A percentile compares a stretch with the other conserved stretches of the same genome.
Conservation (phyloP, 371 early-diverging fungal genomes). For the Fennellomyces sp. region DNA sequence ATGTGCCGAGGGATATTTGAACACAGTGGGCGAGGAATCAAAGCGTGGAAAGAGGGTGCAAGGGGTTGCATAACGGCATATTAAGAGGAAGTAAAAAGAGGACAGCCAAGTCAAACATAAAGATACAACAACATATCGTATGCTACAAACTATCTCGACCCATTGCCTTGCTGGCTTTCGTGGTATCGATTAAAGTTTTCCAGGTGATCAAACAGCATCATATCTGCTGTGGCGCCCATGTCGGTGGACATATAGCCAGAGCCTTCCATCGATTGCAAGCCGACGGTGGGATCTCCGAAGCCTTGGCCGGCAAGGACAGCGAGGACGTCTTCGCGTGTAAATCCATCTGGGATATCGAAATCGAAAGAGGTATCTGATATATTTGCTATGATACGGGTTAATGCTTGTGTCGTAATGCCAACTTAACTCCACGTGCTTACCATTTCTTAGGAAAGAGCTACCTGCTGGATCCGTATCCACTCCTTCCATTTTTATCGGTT, state of each 20-base stretch:
- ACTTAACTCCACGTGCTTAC: neutral
- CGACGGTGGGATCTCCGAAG: neutral
- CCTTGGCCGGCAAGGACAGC: slow-evolving; percentile 19
- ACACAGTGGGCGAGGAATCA: neutral
- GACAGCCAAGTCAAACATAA: too few relatives aligned
- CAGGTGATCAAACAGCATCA: slow-evolving; percentile 3
- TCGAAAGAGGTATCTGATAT: neutral
- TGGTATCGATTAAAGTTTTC: slow-evolving; percentile 1
- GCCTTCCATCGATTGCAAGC: neutral
- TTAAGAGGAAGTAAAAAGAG: too few relatives aligned
- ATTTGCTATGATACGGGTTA: neutral
- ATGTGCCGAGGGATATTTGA: neutral
- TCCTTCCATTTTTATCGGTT: slow-evolving; percentile 9
- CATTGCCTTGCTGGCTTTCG: slow-evolving; percentile 1
- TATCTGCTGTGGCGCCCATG: neutral
- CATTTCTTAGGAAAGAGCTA: slow-evolving; percentile 15
- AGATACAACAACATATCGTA: too few relatives aligned
- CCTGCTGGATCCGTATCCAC: neutral
- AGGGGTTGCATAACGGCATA: too few relatives aligned
- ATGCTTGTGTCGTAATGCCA: neutral
- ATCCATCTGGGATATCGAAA: slow-evolving; percentile 11
- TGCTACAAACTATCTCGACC: neutral
- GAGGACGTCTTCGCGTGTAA: slow-evolving; percentile 13
- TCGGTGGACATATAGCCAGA: slow-evolving; percentile 5
- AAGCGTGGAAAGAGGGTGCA: neutral